Evolutionary conservation across 805 yeast species (phyloP).

Genomic region (Cyberlindnera bimundalis): DNA sequence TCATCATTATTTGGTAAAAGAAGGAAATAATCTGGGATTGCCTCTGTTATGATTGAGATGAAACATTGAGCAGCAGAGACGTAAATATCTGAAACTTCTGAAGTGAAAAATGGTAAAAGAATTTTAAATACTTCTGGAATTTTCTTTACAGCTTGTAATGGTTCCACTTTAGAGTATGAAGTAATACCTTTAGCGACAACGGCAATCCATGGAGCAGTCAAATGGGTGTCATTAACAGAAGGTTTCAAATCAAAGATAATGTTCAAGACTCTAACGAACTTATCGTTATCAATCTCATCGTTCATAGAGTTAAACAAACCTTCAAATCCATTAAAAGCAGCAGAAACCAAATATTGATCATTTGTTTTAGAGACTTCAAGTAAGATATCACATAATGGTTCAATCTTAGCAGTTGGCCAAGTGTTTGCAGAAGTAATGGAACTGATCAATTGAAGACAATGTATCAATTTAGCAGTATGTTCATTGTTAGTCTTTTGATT

Average conservation of each 20-base stretch:
- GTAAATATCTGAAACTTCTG: slow-evolving; percentile 62
- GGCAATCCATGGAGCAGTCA: slow-evolving; percentile 94
- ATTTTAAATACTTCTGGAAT: slow-evolving; percentile 54
- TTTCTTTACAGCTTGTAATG: slow-evolving; percentile 48
- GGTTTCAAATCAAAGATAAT: slow-evolving; percentile 80
- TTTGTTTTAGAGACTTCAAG: slow-evolving; percentile 74
- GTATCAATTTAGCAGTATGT: slow-evolving; percentile 58
- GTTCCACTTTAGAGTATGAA: slow-evolving; percentile 50
- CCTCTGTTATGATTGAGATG: slow-evolving; percentile 69
- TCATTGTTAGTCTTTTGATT: slow-evolving; percentile 44
- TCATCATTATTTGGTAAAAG: slow-evolving; percentile 41
- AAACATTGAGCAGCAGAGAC: slow-evolving; percentile 83
- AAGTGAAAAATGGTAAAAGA: slow-evolving; percentile 61
- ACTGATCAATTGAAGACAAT: slow-evolving; percentile 70
- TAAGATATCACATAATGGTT: slow-evolving; percentile 69
- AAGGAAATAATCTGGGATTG: slow-evolving; percentile 58
- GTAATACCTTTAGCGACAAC: slow-evolving; percentile 80
- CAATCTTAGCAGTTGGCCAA: slow-evolving; percentile 77
- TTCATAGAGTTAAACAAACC: slow-evolving; percentile 69
- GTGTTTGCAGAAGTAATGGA: slow-evolving; percentile 67
- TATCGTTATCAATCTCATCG: slow-evolving; percentile 56
- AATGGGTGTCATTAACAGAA: slow-evolving; percentile 72
- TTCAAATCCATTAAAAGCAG: slow-evolving; percentile 82
- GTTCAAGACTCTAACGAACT: slow-evolving; percentile 60
- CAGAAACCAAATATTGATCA: slow-evolving; percentile 79